A percentile compares a stretch with the other conserved stretches of the same genome.
These are phyloP conservation scores for Spathaspora arborariae DNA, from an alignment of 805 yeast genomes.

Conservation along the genomic window DNA sequence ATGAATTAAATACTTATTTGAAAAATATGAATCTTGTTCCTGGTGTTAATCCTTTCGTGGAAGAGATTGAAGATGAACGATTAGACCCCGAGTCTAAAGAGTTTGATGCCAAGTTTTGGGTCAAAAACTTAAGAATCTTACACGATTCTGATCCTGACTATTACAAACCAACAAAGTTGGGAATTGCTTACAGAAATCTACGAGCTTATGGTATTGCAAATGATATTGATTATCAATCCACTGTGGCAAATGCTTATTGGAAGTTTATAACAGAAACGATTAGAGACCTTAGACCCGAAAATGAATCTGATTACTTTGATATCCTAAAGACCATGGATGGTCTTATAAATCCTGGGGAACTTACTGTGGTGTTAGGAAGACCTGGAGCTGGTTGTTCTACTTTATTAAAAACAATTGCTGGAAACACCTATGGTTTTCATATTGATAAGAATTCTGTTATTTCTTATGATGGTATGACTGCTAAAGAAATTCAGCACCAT, in stretches of 20 bases:
- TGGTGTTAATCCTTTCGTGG: slow-evolving; percentile 38
- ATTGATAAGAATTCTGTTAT: slow-evolving; percentile 28
- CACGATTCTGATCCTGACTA: slow-evolving; percentile 54
- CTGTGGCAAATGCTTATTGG: slow-evolving; percentile 43
- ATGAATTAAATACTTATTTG: slow-evolving; percentile 31
- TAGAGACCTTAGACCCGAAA: slow-evolving; percentile 15
- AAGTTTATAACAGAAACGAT: slow-evolving; percentile 18
- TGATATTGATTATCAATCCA: slow-evolving; percentile 65
- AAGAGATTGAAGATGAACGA: slow-evolving; percentile 28
- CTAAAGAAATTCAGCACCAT: slow-evolving; percentile 17
- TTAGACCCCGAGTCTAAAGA: slow-evolving; percentile 59
- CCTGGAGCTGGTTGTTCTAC: slow-evolving; percentile 43
- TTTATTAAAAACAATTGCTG: slow-evolving; percentile 35
- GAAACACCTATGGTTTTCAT: slow-evolving; percentile 35
- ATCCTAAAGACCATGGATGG: slow-evolving; percentile 35
- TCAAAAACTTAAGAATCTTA: slow-evolving; percentile 57
- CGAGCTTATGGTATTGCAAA: slow-evolving; percentile 63
- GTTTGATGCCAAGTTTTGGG: slow-evolving; percentile 63
- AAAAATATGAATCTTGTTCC: slow-evolving; percentile 52
- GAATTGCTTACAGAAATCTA: slow-evolving; percentile 55
- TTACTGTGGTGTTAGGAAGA: slow-evolving; percentile 39
- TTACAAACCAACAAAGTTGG: slow-evolving; percentile 58
- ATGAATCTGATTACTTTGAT: slow-evolving; percentile 24
- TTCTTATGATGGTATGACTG: slow-evolving; percentile 32
- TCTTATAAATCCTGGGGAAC: slow-evolving; percentile 34